Base-by-base conservation (phyloP, 768 basidiomycete genomes). In the Podaxis sp. region DNA sequence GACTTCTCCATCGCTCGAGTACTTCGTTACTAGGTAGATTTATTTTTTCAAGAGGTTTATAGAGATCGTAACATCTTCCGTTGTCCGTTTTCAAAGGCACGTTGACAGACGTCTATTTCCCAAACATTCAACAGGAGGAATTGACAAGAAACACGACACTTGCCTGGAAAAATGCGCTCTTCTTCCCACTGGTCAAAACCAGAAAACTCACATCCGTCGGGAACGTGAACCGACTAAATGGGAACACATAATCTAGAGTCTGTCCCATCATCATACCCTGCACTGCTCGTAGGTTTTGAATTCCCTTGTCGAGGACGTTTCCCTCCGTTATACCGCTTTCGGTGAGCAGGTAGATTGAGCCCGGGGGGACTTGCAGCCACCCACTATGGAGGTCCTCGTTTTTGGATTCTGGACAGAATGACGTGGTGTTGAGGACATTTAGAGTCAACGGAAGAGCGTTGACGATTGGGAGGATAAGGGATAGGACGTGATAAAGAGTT, bases 111-210 rank as follows among this genome's bases (percentile, higher is more conserved):
- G 90, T 90, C 89, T 92, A 65, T n/a, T 19, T 54, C 52, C 51
- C 54, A 19, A 57, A 38, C 30, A 65, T 30, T 48, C 30, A 58
- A 22, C 33, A 57, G 57, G 3, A 30, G 3, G 6, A 12, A 9
- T 36, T 12, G 38, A 61, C n/a, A 40, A 59, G 19, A n/a, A 51
- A 52, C 22, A 12, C 7, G 53, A 40, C 7, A 36, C 68, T 26
- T 61, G 89, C 91, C 81, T 86, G 80, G 72, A 92, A 89, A 69
- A 95, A 87, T 1, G 87, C 77, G 66, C 89, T 92, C 73, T 85
- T 87, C 63, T 78, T 78, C 33, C 92, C 90, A 63, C 87, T 81
- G 44, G 82, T 80, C 9, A 89, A 73, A 0, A 90, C 73, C 19
- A 94, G 65, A 63, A 87, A 84, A n/a, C 74, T 79, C n/a, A 90